Conservation (phyloP, 495 filamentous ascomycete genomes). For the Neurospora hispaniola region DNA sequence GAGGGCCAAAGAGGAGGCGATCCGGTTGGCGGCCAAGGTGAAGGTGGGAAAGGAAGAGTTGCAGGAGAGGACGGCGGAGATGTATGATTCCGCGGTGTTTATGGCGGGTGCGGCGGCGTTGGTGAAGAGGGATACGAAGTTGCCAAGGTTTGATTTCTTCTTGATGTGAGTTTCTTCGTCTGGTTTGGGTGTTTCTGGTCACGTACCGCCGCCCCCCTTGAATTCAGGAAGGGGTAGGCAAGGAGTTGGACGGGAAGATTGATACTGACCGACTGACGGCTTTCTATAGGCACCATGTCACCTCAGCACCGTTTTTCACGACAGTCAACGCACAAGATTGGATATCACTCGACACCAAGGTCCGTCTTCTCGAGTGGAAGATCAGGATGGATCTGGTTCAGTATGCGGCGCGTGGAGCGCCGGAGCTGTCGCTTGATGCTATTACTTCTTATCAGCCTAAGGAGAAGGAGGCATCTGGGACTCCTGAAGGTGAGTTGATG, state of each 20-base stretch:
- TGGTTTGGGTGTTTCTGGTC: neutral
- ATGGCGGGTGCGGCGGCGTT: slow-evolving; percentile 46
- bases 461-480: neutral
- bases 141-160: slow-evolving; percentile 72
- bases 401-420: slow-evolving; percentile 51
- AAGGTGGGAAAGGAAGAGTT: slow-evolving; percentile 41
- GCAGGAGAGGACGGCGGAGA: slow-evolving; percentile 61
- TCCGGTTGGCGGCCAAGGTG: slow-evolving; percentile 50
- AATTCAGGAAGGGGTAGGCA: neutral
- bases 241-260: neutral
- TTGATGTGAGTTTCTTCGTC: slow-evolving; percentile 40
- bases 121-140: slow-evolving; percentile 43
- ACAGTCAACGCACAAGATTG: slow-evolving; percentile 28
- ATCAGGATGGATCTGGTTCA: slow-evolving; percentile 57
- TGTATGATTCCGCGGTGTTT: slow-evolving; percentile 58
- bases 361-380: slow-evolving; percentile 65
- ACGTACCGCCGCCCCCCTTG: neutral
- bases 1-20: slow-evolving; percentile 52
- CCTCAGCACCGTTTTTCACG: slow-evolving; percentile 28
- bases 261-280: neutral
- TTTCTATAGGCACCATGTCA: slow-evolving; percentile 32
- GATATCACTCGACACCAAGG: slow-evolving; percentile 38
- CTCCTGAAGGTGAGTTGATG: slow-evolving; percentile 1
- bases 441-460: slow-evolving; percentile 42
- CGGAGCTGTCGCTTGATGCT: slow-evolving; percentile 44